Percentiles rank a stretch among this genome's conserved stretches.
Evolutionary conservation across 2,329 filamentous ascomycete species (phyloP).

Genomic region (Pyricularia grisea): DNA sequence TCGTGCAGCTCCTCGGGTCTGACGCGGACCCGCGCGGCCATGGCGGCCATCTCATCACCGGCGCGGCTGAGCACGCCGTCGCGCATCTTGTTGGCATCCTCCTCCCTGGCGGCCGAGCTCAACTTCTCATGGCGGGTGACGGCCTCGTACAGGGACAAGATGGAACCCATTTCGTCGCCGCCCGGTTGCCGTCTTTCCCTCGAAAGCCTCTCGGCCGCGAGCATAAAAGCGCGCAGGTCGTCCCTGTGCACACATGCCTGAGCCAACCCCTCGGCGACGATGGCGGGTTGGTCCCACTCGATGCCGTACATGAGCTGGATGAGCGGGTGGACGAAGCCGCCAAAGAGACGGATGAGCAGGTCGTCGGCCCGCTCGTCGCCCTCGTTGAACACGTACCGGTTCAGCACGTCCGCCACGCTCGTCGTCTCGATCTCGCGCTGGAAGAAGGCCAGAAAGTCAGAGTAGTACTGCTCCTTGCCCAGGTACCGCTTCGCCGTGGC

Average conservation of each 20-base stretch:
- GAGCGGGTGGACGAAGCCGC: constrained; percentile 65
- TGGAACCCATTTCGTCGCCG: constrained; percentile 21
- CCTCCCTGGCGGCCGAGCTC: constrained; percentile 34
- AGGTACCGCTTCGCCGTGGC: constrained; percentile 47
- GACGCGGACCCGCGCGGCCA: constrained; percentile 51
- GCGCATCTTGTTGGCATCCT: constrained; percentile 53
- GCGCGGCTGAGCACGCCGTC: constrained; percentile 60
- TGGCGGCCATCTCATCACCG: constrained; percentile 49
- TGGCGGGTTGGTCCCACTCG: constrained; percentile 72
- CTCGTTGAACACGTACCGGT: constrained; percentile 53
- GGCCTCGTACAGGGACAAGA: constrained; percentile 53
- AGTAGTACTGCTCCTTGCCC: constrained; percentile 54
- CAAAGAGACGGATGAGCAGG: constrained; percentile 59
- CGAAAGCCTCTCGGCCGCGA: constrained; percentile 37
- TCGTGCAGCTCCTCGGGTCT: constrained; percentile 45
- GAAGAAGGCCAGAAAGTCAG: constrained; percentile 70
- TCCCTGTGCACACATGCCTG: constrained; percentile 62
- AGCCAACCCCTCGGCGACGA: constrained; percentile 72
- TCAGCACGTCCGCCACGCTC: constrained; percentile 48
- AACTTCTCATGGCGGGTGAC: constrained; percentile 49
- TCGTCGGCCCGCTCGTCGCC: constrained; percentile 56
- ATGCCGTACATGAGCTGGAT: constrained; percentile 82
- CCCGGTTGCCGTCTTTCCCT: background rate
- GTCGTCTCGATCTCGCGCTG: constrained; percentile 56
- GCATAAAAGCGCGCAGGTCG: constrained; percentile 45